These are phyloP conservation scores for Neofusicoccum parvum DNA, from an alignment of 2,329 filamentous ascomycete genomes.

Conservation along the genomic window DNA sequence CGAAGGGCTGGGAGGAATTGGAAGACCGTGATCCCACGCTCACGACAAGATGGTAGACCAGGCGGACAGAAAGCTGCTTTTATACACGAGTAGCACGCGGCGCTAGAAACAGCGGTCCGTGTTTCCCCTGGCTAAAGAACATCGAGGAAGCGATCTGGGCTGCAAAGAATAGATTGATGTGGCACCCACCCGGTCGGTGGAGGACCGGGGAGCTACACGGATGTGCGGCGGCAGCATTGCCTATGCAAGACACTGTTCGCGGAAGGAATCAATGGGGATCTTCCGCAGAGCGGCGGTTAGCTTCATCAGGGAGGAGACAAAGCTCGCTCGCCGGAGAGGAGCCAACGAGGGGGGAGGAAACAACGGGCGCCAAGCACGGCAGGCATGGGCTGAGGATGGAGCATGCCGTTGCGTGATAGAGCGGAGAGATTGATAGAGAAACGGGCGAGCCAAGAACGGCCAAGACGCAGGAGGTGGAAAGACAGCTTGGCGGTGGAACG, in stretches of 20 bases:
- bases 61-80: background rate
- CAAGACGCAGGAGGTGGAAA: slow-evolving; percentile 3
- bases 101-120: background rate
- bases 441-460: background rate
- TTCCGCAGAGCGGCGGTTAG: background rate
- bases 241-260: background rate
- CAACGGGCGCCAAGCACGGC: background rate
- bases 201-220: background rate
- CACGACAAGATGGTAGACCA: background rate
- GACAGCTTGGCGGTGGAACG: slow-evolving; percentile 5
- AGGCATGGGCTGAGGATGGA: background rate
- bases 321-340: background rate
- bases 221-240: slow-evolving; percentile 8
- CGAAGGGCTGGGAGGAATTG: background rate
- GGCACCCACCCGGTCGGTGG: background rate
- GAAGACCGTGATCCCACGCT: background rate
- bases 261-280: background rate
- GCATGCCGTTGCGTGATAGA: background rate
- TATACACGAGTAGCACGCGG: background rate
- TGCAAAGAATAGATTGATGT: slow-evolving; percentile 3
- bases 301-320: background rate
- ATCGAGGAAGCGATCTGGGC: background rate
- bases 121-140: slow-evolving; percentile 11
- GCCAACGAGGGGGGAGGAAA: background rate
- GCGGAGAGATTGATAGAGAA: background rate